phyloP scores from a whole-genome alignment of 257 asterid species.

The Apocynum venetum region DNA sequence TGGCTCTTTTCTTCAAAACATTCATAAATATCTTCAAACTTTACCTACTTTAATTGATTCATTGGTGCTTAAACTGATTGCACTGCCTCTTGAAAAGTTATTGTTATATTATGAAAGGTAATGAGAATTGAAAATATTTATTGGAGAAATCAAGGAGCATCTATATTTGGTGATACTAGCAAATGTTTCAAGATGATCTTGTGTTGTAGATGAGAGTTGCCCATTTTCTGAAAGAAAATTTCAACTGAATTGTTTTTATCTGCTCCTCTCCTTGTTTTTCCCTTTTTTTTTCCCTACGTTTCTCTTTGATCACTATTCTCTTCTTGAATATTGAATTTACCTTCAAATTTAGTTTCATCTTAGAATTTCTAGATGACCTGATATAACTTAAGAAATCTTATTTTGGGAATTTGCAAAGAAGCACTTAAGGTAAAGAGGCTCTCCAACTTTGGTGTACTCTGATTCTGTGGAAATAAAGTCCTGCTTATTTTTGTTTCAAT shows the following conservation, averaged over 20 bases:
- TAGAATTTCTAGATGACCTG: neutral
- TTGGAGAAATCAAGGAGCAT: neutral
- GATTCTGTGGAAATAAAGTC: neutral
- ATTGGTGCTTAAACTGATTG: neutral
- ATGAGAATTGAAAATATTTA: neutral
- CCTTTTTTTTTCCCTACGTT: neutral
- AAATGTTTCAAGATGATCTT: neutral
- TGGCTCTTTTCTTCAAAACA: neutral
- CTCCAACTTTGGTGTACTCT: neutral
- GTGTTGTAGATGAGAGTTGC: neutral
- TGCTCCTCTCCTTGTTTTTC: neutral
- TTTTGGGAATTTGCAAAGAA: neutral
- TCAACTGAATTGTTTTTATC: neutral
- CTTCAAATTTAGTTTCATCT: neutral
- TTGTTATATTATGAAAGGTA: neutral
- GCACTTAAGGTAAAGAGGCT: neutral
- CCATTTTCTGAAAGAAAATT: neutral
- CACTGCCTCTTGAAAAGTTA: neutral
- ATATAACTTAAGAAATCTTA: neutral
- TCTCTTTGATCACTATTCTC: neutral
- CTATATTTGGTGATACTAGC: neutral
- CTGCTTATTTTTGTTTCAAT: neutral
- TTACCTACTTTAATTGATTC: neutral
- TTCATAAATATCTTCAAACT: neutral
- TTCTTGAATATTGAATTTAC: neutral